Percentiles rank a stretch among this genome's conserved stretches.
Conservation (phyloP, 352 stramenopile species). For the Phytophthora pisi region DNA sequence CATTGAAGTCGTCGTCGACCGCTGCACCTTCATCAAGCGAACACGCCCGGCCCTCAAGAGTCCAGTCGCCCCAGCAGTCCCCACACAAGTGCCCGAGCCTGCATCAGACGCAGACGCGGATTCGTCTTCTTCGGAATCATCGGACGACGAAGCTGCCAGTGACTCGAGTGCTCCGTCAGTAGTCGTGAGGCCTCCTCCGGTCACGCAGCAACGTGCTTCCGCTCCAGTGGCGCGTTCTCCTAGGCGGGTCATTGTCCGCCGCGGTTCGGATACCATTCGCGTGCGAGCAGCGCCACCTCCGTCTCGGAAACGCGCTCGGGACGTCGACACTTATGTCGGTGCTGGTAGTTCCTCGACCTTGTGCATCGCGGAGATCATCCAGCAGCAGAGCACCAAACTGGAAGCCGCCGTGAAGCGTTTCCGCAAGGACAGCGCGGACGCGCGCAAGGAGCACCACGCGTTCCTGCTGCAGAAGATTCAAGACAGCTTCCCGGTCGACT, state of each 20-base stretch:
- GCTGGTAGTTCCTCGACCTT: conserved; percentile 28
- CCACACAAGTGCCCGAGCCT: conserved; percentile 4
- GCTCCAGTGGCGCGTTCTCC: neutral
- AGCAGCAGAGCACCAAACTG: conserved; percentile 40
- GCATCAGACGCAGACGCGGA: conserved; percentile 31
- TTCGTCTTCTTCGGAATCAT: conserved; percentile 28
- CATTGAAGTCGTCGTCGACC: conserved; percentile 40
- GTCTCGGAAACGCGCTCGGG: conserved; percentile 29
- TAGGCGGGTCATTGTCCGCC: conserved; percentile 12
- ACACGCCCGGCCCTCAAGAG: conserved; percentile 7
- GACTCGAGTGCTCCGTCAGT: conserved; percentile 19
- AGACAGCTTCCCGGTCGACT: conserved; percentile 41
- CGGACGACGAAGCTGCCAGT: conserved; percentile 18
- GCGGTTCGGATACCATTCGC: conserved; percentile 6
- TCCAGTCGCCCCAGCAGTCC: conserved; percentile 1
- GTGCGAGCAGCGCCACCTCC: neutral
- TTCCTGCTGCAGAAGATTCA: conserved; percentile 45
- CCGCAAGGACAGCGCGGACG: conserved; percentile 40
- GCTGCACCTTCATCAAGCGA: conserved; percentile 30
- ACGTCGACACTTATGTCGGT: neutral
- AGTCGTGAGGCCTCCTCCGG: conserved; percentile 3
- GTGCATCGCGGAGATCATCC: conserved; percentile 44
- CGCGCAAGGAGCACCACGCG: conserved; percentile 42
- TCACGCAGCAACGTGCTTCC: conserved; percentile 10
- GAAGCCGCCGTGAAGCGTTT: conserved; percentile 47